These are phyloP conservation scores for Phellopilus nigrolimitatus DNA, from an alignment of 1,284 basidiomycete species.

Conservation along the genomic window DNA sequence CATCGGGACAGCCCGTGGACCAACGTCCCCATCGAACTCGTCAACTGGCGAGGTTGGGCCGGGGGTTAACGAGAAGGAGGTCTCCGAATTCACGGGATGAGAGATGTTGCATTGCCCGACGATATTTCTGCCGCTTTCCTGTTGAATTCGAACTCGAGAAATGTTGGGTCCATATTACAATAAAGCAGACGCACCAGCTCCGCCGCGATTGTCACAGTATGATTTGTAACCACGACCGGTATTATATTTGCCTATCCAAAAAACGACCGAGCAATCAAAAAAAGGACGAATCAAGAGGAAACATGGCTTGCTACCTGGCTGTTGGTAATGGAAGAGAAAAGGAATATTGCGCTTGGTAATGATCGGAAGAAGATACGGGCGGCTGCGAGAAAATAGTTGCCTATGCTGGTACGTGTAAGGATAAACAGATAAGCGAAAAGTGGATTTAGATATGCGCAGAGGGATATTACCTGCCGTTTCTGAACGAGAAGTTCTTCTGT, in stretches of 20 bases:
- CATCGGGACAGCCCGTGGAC: constrained; percentile 54
- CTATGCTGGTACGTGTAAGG: constrained; percentile 55
- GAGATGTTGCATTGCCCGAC: constrained; percentile 98
- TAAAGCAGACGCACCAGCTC: constrained; percentile 80
- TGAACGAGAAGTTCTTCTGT: constrained; percentile 88
- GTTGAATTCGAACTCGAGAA: constrained; percentile 19
- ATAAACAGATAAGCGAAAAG: not conserved
- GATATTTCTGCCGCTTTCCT: constrained; percentile 77
- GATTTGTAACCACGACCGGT: constrained; percentile 92
- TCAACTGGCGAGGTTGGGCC: constrained; percentile 39
- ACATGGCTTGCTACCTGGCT: constrained; percentile 43
- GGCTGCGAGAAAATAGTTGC: constrained; percentile 87
- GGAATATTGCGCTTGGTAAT: constrained; percentile 89
- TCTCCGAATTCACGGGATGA: constrained; percentile 62
- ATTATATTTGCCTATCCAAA: constrained; percentile 67
- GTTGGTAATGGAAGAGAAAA: constrained; percentile 90
- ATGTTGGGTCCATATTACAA: no score
- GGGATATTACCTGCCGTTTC: constrained; percentile 68
- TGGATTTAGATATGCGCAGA: no score
- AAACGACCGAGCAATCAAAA: not conserved
- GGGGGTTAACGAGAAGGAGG: constrained; percentile 32
- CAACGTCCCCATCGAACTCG: constrained; percentile 45
- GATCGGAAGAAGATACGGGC: constrained; percentile 85
- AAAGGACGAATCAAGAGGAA: no score
- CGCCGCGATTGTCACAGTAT: constrained; percentile 96